A percentile compares a stretch with the other conserved stretches of the same genome.
Evolutionary conservation across 768 basidiomycete genomes (phyloP).

Genomic region (Lactarius tabidus): DNA sequence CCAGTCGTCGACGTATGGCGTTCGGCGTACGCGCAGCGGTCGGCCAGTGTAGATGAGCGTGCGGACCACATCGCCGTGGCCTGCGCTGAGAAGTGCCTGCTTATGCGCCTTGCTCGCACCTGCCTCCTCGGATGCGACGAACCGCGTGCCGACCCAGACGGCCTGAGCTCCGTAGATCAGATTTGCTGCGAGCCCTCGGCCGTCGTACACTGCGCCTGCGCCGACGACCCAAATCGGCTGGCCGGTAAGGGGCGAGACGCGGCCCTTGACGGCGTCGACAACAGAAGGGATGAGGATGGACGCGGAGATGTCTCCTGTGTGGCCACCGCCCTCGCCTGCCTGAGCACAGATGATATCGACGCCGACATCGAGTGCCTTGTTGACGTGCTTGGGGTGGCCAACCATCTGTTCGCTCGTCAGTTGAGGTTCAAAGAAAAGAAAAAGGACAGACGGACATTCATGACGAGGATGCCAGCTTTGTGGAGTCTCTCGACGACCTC

Average conservation of each 20-base stretch:
- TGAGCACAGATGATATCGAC: conserved; percentile 94
- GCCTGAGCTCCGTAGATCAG: conserved; percentile 86
- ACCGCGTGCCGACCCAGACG: conserved; percentile 67
- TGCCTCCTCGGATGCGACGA: conserved; percentile 80
- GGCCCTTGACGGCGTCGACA: conserved; percentile 77
- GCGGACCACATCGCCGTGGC: conserved; percentile 73
- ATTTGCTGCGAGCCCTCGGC: conserved; percentile 82
- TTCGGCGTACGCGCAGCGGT: conserved; percentile 80
- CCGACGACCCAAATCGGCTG: conserved; percentile 84
- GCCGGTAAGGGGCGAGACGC: conserved; percentile 75
- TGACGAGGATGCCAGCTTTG: conserved; percentile 77
- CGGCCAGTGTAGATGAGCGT: conserved; percentile 91
- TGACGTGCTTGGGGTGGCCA: conserved; percentile 89
- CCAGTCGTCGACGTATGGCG: conserved; percentile 85
- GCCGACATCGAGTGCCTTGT: conserved; percentile 75
- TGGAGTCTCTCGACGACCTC: conserved; percentile 79
- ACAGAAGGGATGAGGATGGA: conserved; percentile 88
- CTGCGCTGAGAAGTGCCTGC: conserved; percentile 63
- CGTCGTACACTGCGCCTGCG: conserved; percentile 89
- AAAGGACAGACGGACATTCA: conserved; percentile 57
- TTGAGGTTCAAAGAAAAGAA: no score
- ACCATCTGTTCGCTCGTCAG: conserved; percentile 53
- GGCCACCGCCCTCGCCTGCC: conserved; percentile 72
- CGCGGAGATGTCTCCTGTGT: conserved; percentile 80
- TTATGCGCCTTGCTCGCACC: conserved; percentile 83